Conservation (phyloP, 2,329 filamentous ascomycete species). For the Neopestalotiopsis sp. region DNA sequence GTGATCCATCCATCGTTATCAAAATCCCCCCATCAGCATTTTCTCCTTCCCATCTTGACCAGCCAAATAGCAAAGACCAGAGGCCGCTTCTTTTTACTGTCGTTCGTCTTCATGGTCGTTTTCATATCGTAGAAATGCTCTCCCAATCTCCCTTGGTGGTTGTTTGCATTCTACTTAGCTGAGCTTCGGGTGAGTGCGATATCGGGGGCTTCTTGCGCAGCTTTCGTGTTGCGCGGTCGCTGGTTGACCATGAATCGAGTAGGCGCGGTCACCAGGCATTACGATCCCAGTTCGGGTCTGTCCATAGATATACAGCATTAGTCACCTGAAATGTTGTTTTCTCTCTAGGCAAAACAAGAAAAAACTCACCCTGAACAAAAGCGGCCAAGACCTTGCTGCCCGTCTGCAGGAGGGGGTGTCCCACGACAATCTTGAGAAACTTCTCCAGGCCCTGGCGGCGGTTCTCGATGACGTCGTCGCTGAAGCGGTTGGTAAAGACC, state of each 20-base stretch:
- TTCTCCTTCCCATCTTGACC: not conserved
- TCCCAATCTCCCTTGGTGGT: constrained; percentile 16
- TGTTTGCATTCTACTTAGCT: constrained; percentile 12
- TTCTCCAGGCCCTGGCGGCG: constrained; percentile 89
- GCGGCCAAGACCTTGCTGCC: constrained; percentile 95
- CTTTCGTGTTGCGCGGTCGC: constrained; percentile 44
- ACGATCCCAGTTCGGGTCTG: constrained; percentile 88
- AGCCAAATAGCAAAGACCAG: not conserved
- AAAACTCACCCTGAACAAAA: constrained; percentile 85
- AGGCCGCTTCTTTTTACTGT: not conserved
- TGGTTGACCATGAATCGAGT: constrained; percentile 37
- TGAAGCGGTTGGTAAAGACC: constrained; percentile 97
- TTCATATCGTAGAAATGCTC: not conserved
- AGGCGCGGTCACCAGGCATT: constrained; percentile 76
- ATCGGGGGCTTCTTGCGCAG: constrained; percentile 47
- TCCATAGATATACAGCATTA: not conserved
- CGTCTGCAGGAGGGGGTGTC: constrained; percentile 94
- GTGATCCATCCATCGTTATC: not conserved
- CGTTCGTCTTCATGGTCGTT: not conserved
- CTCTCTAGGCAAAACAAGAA: not conserved
- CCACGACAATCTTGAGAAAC: constrained; percentile 96
- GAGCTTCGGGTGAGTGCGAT: constrained; percentile 12
- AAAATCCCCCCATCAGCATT: not conserved
- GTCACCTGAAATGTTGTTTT: constrained; percentile 58
- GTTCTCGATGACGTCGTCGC: constrained; percentile 95